phyloP scores from a whole-genome alignment of 306 rosid species.

The Myrica gale region DNA sequence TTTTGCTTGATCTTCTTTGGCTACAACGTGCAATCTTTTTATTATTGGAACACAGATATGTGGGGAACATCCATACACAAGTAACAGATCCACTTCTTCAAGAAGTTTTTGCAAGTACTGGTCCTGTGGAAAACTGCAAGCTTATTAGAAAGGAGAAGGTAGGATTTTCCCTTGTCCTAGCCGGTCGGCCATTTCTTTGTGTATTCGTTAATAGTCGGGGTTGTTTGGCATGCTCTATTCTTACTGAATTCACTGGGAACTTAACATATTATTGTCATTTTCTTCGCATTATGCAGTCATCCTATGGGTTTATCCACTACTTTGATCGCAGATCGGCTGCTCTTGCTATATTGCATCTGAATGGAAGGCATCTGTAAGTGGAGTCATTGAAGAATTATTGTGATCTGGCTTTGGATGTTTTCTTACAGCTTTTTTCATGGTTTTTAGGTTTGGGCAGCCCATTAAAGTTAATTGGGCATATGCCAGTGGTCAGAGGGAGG shows the following conservation, averaged over 20 bases:
- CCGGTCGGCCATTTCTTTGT: not conserved
- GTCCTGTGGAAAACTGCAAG: slow-evolving; percentile 90
- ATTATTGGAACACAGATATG: slow-evolving; percentile 73
- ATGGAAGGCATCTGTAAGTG: slow-evolving; percentile 95
- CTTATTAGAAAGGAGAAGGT: slow-evolving; percentile 97
- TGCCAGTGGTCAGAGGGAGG: slow-evolving; percentile 98
- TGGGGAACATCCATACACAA: slow-evolving; percentile 91
- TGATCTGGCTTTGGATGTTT: slow-evolving; percentile 20
- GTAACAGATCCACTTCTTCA: slow-evolving; percentile 97
- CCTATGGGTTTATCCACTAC: slow-evolving; percentile 94
- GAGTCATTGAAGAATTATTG: not conserved
- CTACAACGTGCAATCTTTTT: slow-evolving; percentile 46
- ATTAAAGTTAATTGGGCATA: slow-evolving; percentile 99
- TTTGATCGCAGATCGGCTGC: slow-evolving; percentile 97
- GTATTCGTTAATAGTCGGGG: not conserved
- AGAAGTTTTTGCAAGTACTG: slow-evolving; percentile 92
- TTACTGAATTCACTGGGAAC: not conserved
- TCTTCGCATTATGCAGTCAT: slow-evolving; percentile 65
- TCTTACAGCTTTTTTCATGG: slow-evolving; percentile 26
- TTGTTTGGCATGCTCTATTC: not conserved
- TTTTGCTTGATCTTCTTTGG: slow-evolving; percentile 40
- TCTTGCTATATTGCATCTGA: slow-evolving; percentile 84
- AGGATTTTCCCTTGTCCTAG: slow-evolving; percentile 9
- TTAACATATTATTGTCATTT: slow-evolving; percentile 7
- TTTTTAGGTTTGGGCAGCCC: slow-evolving; percentile 93